Conservation (phyloP, 495 filamentous ascomycete genomes). For the Stereocaulon alpinum region DNA sequence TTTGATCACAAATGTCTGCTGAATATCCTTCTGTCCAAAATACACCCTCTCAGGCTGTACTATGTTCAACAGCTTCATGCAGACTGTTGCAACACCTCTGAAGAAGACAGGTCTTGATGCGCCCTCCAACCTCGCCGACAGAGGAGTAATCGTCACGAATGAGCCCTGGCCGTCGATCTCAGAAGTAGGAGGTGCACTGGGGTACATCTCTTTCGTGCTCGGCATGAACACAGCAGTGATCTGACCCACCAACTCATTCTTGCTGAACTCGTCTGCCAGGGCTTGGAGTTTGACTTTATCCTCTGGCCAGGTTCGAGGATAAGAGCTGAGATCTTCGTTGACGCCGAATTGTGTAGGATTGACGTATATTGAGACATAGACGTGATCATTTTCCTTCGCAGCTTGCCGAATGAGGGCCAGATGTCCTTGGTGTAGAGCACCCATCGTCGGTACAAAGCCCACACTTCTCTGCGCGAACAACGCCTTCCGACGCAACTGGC, state of each 20-base stretch:
- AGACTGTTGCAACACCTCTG: slow-evolving; percentile 88
- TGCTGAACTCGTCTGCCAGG: slow-evolving; percentile 62
- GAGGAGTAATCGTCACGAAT: slow-evolving; percentile 86
- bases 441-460: slow-evolving; percentile 93
- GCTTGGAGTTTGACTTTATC: slow-evolving; percentile 56
- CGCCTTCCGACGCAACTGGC: slow-evolving; percentile 58
- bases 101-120: slow-evolving; percentile 88
- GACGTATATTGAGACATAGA: slow-evolving; percentile 86
- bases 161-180: slow-evolving; percentile 66
- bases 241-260: slow-evolving; percentile 43
- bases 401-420: slow-evolving; percentile 78
- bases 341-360: slow-evolving; percentile 96
- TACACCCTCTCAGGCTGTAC: slow-evolving; percentile 80
- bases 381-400: slow-evolving; percentile 68
- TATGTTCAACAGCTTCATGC: slow-evolving; percentile 95
- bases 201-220: slow-evolving; percentile 77
- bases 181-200: slow-evolving; percentile 69
- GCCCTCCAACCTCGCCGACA: slow-evolving; percentile 73
- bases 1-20: slow-evolving; percentile 85
- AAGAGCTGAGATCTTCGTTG: slow-evolving; percentile 74
- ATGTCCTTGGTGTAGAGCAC: slow-evolving; percentile 86
- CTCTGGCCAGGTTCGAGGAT: slow-evolving; percentile 80
- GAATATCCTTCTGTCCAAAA: slow-evolving; percentile 96
- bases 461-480: slow-evolving; percentile 46
- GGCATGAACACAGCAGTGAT: slow-evolving; percentile 81